Evolutionary conservation across 192 early-diverging fungal species (phyloP), one percentile per base, ranked within the genome.

Genomic region (Lobosporangium transversale): DNA sequence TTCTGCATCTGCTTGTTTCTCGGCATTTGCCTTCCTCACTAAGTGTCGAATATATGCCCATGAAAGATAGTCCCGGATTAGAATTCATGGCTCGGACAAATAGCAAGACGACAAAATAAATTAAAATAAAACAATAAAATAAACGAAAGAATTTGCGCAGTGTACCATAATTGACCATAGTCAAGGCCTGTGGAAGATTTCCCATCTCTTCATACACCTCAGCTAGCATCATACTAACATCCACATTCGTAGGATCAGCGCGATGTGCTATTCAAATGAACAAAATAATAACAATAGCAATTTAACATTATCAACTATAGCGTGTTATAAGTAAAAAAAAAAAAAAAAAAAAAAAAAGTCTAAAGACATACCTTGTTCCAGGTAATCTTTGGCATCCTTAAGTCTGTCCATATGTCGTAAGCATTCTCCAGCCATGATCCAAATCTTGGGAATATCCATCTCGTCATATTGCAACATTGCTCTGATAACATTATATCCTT

Each of bases 161-260:
- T 61, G 57, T 70, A 82, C 83, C 83, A 59, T 73, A 70, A 20
- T 84, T 83, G 11, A 84, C 85, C 10, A 86, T 58, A 11, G 81
- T 79, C 14, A 85, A 70, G 8, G 87, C 87, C 29, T 81, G 78
- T 26, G 74, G 79, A 30, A 85, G 79, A 31, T 84, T 78, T 29
- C 92, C 93, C 40, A 90, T 76, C 42, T 89, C 90, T 65, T 94
- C 89, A 53, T 92, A 93, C 0, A 94, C 83, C 50, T 88, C 78
- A 17, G 91, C 92, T 4, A 95, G 68, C 45, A 87, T 81, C 71
- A 90, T 75, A 62, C 87, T 89, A 31, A 87, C 83, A 42, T 92
- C 90, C 21, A 85, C 70, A 66, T 92, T 88, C 10, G 84, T 58
- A 0, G 91, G 88, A n/a, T 86, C 65, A 7, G 81, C 87, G 26